Percentiles rank a stretch among this genome's conserved stretches.
Conservation (phyloP, 1,284 basidiomycete species). For the Termitomyces sp. region DNA sequence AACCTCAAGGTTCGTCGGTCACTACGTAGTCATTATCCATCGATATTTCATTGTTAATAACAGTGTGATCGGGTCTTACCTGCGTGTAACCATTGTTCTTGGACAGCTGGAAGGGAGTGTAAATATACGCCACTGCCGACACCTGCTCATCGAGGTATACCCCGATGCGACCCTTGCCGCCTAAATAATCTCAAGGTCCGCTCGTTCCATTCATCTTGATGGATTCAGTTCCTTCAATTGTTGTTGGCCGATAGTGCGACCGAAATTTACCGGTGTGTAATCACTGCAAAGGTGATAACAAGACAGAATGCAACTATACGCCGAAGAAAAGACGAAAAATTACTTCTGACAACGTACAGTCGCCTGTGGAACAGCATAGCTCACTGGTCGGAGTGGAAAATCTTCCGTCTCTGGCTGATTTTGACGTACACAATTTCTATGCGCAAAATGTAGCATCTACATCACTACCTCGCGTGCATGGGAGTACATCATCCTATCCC, state of each 20-base stretch:
- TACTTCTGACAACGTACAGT: constrained; percentile 32
- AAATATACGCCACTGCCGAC: constrained; percentile 68
- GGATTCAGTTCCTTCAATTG: background rate
- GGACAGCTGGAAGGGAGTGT: constrained; percentile 57
- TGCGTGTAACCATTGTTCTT: constrained; percentile 68
- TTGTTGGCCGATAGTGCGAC: constrained; percentile 45
- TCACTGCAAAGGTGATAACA: constrained; percentile 44
- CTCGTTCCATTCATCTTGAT: background rate
- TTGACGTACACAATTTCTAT: constrained; percentile 20
- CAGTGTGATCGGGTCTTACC: constrained; percentile 69
- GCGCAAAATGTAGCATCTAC: constrained; percentile 28
- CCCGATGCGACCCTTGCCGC: constrained; percentile 66
- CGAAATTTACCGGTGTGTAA: constrained; percentile 67
- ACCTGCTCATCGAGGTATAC: constrained; percentile 69
- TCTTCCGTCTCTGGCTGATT: background rate
- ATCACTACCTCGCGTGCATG: background rate
- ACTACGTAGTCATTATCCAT: constrained; percentile 6
- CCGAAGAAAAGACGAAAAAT: constrained; percentile 62
- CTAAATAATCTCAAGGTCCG: constrained; percentile 60
- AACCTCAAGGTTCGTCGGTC: constrained; percentile 58
- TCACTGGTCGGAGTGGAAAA: constrained; percentile 28
- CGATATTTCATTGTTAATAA: constrained; percentile 7
- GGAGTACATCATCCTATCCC: background rate
- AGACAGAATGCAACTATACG: constrained; percentile 58
- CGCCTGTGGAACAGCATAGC: constrained; percentile 27